Evolutionary conservation across 2,329 filamentous ascomycete genomes (phyloP).

Genomic region (Diplodia corticola): DNA sequence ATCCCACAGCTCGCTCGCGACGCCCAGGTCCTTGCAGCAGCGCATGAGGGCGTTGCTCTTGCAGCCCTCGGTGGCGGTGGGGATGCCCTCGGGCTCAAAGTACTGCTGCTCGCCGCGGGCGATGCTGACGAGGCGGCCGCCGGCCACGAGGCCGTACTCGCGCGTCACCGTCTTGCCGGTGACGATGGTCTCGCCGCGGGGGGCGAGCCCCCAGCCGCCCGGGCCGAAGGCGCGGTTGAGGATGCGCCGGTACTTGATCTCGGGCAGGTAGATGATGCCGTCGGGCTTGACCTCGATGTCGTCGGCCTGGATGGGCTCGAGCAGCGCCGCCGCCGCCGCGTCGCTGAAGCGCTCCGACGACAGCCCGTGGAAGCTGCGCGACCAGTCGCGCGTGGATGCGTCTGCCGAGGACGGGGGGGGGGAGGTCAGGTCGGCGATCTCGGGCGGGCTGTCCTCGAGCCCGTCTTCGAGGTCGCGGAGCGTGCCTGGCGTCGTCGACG

Average conservation of each 20-base stretch:
- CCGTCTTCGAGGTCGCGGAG: conserved; percentile 50
- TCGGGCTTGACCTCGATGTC: conserved; percentile 98
- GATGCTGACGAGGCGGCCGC: conserved; percentile 81
- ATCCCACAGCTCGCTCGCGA: conserved; percentile 96
- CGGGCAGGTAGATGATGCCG: conserved; percentile 91
- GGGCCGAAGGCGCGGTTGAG: conserved; percentile 90
- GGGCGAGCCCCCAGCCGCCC: conserved; percentile 92
- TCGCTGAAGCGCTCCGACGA: conserved; percentile 68
- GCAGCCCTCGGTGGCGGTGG: conserved; percentile 92
- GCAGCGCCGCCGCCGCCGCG: conserved; percentile 68
- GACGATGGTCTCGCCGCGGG: conserved; percentile 79
- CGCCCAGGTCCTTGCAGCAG: conserved; percentile 95
- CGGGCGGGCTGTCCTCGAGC: conserved; percentile 48
- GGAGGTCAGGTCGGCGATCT: no score
- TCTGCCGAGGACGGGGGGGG: conserved; percentile 45
- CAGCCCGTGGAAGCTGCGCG: conserved; percentile 78
- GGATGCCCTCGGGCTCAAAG: conserved; percentile 85
- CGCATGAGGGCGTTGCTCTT: conserved; percentile 98
- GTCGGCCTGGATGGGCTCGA: conserved; percentile 64
- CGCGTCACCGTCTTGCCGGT: conserved; percentile 79
- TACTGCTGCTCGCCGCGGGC: conserved; percentile 94
- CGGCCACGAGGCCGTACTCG: conserved; percentile 88
- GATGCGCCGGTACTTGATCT: conserved; percentile 95
- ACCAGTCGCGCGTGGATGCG: conserved; percentile 67
- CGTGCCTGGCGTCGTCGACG: neutral